phyloP scores from a whole-genome alignment of 2,329 filamentous ascomycete species.

The Tothia fuscella region DNA sequence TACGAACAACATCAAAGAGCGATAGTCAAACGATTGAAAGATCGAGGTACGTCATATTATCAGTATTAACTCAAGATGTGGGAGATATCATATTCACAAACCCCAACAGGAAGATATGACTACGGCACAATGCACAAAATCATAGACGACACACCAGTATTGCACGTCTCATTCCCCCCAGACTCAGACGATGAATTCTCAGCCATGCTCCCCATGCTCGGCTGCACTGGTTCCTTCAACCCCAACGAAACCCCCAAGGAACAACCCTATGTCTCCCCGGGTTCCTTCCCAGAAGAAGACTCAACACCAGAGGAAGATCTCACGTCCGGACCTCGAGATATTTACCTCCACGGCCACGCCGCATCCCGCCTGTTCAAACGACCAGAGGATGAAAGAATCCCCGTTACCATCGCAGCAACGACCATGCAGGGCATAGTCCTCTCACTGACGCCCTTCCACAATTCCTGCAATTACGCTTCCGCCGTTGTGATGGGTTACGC shows the following conservation, averaged over 20 bases:
- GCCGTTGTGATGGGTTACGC: conserved; percentile 22
- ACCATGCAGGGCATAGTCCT: conserved; percentile 24
- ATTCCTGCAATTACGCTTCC: conserved; percentile 25
- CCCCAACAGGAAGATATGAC: conserved; percentile 21
- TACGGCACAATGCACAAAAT: conserved; percentile 23
- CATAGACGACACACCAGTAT: conserved; percentile 21
- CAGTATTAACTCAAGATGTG: background rate
- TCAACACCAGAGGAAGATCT: background rate
- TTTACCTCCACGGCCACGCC: conserved; percentile 25
- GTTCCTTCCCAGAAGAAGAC: conserved; percentile 11
- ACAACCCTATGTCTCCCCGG: background rate
- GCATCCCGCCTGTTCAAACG: conserved; percentile 15
- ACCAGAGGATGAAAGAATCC: conserved; percentile 13
- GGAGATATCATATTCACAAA: too few relatives aligned
- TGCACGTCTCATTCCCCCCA: conserved; percentile 26
- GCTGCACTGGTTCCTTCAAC: conserved; percentile 21
- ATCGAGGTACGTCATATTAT: conserved; percentile 8
- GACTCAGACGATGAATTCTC: conserved; percentile 18
- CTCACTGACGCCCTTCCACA: conserved; percentile 24
- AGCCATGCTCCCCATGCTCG: conserved; percentile 27
- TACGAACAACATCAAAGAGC: conserved; percentile 9
- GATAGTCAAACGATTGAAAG: conserved; percentile 8
- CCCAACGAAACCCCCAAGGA: background rate
- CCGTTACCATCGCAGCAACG: conserved; percentile 20
- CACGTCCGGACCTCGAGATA: conserved; percentile 2